These are phyloP conservation scores for Camillea tinctor DNA, from an alignment of 2,329 filamentous ascomycete genomes.

Conservation along the genomic window DNA sequence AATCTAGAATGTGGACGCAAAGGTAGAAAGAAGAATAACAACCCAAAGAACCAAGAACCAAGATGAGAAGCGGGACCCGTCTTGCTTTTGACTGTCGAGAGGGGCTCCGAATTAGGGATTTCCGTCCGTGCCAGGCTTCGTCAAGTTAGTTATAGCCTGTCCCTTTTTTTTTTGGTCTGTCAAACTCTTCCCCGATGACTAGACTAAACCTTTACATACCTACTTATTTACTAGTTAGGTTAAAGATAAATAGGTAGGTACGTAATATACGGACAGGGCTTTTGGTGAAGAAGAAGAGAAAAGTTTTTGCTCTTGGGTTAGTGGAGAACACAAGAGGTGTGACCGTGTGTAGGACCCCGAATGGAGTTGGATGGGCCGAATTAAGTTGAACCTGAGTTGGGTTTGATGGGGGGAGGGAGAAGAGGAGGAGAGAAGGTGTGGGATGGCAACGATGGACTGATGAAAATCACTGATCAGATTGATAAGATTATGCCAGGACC, in stretches of 20 bases:
- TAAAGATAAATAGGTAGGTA: not conserved
- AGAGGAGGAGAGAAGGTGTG: slow-evolving; percentile 16
- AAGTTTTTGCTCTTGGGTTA: not conserved
- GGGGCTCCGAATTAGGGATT: slow-evolving; percentile 10
- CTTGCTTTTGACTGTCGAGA: not conserved
- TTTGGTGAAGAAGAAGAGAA: not conserved
- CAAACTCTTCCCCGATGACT: no score
- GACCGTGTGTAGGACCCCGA: not conserved
- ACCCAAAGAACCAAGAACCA: not conserved
- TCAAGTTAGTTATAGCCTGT: not conserved
- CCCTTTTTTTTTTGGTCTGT: no score
- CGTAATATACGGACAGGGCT: not conserved
- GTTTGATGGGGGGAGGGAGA: slow-evolving; percentile 8
- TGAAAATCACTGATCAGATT: slow-evolving; percentile 37
- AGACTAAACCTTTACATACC: no score
- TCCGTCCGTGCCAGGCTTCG: not conserved
- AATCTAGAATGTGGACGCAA: not conserved
- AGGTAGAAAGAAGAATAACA: not conserved
- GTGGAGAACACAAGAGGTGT: not conserved
- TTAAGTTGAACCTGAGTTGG: slow-evolving; percentile 17
- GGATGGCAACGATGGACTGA: slow-evolving; percentile 20
- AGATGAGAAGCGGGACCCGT: not conserved
- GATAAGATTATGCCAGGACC: slow-evolving; percentile 36
- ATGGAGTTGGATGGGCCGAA: slow-evolving; percentile 5
- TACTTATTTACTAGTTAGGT: no score